These are phyloP conservation scores for Cydonia oblonga DNA, from an alignment of 331 rosid species.

Conservation along the genomic window DNA sequence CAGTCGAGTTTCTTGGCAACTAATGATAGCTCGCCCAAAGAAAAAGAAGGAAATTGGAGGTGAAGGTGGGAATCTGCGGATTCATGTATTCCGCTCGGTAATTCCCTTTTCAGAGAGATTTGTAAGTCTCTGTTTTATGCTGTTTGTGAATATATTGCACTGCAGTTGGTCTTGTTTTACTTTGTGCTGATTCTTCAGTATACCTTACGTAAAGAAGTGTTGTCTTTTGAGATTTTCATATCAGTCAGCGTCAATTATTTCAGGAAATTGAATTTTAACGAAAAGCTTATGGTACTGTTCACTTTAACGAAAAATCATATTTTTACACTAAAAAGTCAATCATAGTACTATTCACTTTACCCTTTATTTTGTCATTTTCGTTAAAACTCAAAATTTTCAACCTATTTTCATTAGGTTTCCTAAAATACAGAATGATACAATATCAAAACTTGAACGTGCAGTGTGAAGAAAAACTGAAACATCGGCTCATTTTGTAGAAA, in stretches of 20 bases:
- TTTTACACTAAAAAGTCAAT: too few relatives aligned
- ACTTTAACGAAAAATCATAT: too few relatives aligned
- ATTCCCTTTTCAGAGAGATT: conserved; percentile 53
- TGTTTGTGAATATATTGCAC: not conserved
- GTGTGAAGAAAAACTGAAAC: too few relatives aligned
- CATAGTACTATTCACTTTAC: too few relatives aligned
- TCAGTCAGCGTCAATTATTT: conserved; percentile 8
- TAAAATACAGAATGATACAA: too few relatives aligned
- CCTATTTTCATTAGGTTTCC: too few relatives aligned
- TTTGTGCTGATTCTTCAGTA: conserved; percentile 4
- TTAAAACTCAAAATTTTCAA: too few relatives aligned
- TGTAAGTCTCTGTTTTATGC: conserved; percentile 33
- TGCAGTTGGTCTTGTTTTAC: not conserved
- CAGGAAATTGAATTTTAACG: conserved; percentile 97
- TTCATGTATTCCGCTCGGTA: conserved; percentile 58
- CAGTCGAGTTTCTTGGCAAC: conserved; percentile 83
- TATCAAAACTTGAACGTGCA: too few relatives aligned
- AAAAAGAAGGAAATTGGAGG: conserved; percentile 29
- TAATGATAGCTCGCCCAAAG: conserved; percentile 45
- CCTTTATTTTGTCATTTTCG: too few relatives aligned
- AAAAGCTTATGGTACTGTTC: too few relatives aligned
- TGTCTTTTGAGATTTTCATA: not conserved
- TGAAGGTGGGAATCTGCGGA: conserved; percentile 26
- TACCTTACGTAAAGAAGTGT: not conserved
- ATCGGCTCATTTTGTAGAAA: too few relatives aligned